Percentiles rank a stretch among this genome's conserved stretches.
phyloP scores from a whole-genome alignment of 192 early-diverging fungal species.

The Mortierella claussenii region DNA sequence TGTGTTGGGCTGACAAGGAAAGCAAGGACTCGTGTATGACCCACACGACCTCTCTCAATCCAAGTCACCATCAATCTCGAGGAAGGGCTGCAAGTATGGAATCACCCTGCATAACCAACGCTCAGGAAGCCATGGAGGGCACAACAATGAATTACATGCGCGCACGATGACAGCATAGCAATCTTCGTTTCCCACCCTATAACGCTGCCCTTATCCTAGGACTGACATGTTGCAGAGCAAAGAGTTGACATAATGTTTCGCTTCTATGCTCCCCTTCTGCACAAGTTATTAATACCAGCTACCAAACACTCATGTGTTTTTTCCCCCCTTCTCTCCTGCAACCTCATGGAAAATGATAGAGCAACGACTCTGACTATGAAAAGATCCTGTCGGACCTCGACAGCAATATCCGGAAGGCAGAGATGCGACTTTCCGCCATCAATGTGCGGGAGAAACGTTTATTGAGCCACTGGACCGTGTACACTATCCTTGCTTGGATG shows the following conservation, averaged over 20 bases:
- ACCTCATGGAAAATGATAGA: slow-evolving; percentile 15
- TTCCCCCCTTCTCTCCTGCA: neutral
- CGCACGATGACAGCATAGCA: too few species aligned
- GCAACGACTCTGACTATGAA: slow-evolving; percentile 57
- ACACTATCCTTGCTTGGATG: slow-evolving; percentile 66
- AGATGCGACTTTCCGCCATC: slow-evolving; percentile 72
- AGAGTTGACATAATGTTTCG: neutral
- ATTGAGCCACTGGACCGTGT: slow-evolving; percentile 65
- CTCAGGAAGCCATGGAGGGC: too few species aligned
- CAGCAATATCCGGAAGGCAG: slow-evolving; percentile 69
- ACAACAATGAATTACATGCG: too few species aligned
- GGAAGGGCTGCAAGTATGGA: too few species aligned
- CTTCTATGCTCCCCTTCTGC: neutral
- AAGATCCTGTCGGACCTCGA: slow-evolving; percentile 72
- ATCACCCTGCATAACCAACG: too few species aligned
- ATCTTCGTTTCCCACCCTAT: neutral
- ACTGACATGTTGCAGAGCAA: slow-evolving; percentile 17
- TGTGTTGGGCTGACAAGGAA: too few species aligned
- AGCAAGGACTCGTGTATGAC: too few species aligned
- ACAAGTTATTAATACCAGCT: slow-evolving; percentile 18
- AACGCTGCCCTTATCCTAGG: neutral
- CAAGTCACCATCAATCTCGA: neutral
- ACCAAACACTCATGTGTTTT: neutral
- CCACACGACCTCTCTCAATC: too few species aligned
- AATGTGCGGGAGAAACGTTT: slow-evolving; percentile 69